Base-by-base conservation (phyloP, 2,329 filamentous ascomycete genomes). In the Fusarium buxicola region DNA sequence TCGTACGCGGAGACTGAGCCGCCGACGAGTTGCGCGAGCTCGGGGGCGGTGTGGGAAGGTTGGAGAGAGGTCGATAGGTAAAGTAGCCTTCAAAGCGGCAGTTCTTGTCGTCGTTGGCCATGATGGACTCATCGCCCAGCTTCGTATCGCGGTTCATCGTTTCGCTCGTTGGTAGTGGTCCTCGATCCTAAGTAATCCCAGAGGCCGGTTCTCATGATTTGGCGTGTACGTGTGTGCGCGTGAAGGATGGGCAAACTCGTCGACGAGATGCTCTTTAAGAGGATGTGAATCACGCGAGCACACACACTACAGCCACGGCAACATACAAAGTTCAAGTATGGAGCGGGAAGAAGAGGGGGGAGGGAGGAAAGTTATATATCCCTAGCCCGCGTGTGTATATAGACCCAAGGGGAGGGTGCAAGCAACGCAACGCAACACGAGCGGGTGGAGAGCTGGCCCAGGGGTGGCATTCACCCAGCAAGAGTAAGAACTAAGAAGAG, bases 1-100 rank as follows among this genome's bases (percentile, higher is more conserved):
- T 73, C 50, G 77, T 73, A 34, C 73, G 72, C 40, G 81, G 80
- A 44, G 80, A 82, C 68, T 80, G 79, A 35, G 73, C 71, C 25
- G 77, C 77, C 30, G 79, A 80, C 10, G 80, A 80, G 62, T 72
- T 74, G 48, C 69, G 74, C 50, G 81, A 82, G 39, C 85, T 88
- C 10, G 82, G 82, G 39, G 88, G 88, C 61, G 88, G 88, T 48
- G 88, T 90, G 18, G 88, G 88, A 18, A 90, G 81, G 73, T 87
- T 89, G 27, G 87, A 90, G 47, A 90, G 80, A 9, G 88, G 88
- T 43, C 86, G 83, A 75, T 90, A 90, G 63, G 86, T 88, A 69
- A 88, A 87, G 74, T 85, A 86, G 62, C 81, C 80, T 53, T 83
- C 80, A 46, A 54, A 60, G 25, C 56, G 58, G 61, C 56, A 57